Evolutionary conservation across 1,284 basidiomycete genomes (phyloP).

Genomic region (Malassezia vespertilionis): DNA sequence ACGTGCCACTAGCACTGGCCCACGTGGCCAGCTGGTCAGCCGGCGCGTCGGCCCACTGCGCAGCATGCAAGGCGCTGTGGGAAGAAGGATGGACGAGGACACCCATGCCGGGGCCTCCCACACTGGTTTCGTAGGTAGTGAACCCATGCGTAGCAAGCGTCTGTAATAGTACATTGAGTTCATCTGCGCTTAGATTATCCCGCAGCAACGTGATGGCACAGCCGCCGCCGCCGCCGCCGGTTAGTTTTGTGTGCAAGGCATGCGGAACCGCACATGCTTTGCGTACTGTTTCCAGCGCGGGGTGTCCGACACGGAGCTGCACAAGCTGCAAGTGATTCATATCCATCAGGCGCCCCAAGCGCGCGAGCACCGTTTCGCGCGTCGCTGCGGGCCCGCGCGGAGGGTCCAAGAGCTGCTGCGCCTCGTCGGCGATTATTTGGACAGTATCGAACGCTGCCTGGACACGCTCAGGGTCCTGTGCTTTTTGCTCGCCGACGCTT

Average conservation of each 20-base stretch:
- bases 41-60: background rate
- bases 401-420: conserved; percentile 24
- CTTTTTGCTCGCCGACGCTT: conserved; percentile 65
- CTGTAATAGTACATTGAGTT: conserved; percentile 19
- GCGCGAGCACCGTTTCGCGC: conserved; percentile 17
- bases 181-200: conserved; percentile 55
- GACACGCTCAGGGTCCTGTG: conserved; percentile 52
- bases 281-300: conserved; percentile 71
- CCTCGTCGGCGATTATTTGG: conserved; percentile 27
- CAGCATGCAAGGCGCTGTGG: background rate
- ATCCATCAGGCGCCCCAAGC: conserved; percentile 53
- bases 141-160: conserved; percentile 55
- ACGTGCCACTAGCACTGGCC: conserved; percentile 7
- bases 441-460: conserved; percentile 23
- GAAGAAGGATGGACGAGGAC: conserved; percentile 54
- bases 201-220: conserved; percentile 92
- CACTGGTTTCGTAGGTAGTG: conserved; percentile 75
- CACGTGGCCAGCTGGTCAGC: conserved; percentile 2
- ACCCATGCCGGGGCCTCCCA: conserved; percentile 84
- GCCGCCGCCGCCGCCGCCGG: conserved; percentile 96
- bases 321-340: conserved; percentile 81
- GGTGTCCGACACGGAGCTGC: conserved; percentile 84
- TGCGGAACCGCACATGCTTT: conserved; percentile 60
- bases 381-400: conserved; percentile 4
- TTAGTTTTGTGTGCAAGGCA: conserved; percentile 81